These are phyloP conservation scores for Acanthochlamys bracteata DNA, from an alignment of 106 monocot species.

Conservation along the genomic window DNA sequence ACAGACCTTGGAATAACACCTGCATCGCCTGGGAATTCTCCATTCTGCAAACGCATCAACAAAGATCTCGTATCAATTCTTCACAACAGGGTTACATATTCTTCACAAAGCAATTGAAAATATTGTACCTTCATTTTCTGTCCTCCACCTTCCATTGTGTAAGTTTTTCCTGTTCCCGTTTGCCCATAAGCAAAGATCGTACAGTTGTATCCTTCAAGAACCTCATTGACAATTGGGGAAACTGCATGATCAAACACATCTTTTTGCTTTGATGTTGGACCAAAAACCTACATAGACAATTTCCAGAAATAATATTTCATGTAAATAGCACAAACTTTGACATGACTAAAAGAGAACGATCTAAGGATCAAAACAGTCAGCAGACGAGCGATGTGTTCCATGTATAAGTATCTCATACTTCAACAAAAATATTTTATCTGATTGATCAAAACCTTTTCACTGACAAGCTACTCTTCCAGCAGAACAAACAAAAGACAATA, in stretches of 20 bases:
- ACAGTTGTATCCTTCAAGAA: slow-evolving; percentile 62
- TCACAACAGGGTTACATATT: no score
- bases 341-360: no score
- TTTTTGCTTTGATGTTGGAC: slow-evolving; percentile 44
- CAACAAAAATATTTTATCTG: no score
- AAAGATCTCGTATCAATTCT: neutral
- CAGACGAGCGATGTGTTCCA: no score
- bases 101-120: neutral
- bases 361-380: no score
- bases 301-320: neutral
- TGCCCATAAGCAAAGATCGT: slow-evolving; percentile 73
- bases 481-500: neutral
- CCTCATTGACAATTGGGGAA: slow-evolving; percentile 44
- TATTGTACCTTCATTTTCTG: slow-evolving; percentile 23
- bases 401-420: no score
- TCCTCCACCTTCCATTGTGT: slow-evolving; percentile 69
- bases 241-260: slow-evolving; percentile 55
- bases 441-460: neutral
- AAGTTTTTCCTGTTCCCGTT: slow-evolving; percentile 62
- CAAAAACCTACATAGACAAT: slow-evolving; percentile 41
- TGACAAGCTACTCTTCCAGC: neutral
- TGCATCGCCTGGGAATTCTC: slow-evolving; percentile 42
- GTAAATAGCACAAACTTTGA: no score
- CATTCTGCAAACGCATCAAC: slow-evolving; percentile 27
- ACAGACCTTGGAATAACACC: slow-evolving; percentile 64